Percentiles rank a stretch among this genome's conserved stretches.
Conservation (phyloP, 768 basidiomycete genomes). For the Leccinum arenicola region DNA sequence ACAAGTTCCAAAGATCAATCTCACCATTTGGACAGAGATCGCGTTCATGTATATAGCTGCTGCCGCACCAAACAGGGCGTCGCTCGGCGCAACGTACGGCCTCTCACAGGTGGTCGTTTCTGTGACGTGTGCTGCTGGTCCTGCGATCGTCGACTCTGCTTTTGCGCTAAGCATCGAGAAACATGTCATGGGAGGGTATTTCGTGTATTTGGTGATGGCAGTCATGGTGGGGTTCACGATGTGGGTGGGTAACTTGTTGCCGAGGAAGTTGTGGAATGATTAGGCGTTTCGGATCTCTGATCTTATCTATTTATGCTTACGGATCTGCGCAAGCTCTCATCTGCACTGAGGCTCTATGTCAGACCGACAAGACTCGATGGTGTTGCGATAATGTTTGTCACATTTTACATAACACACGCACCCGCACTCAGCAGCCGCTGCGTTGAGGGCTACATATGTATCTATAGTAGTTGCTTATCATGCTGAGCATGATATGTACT, state of each 20-base stretch:
- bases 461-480: too few relatives aligned
- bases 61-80: constrained; percentile 61
- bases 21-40: constrained; percentile 41
- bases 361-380: too few relatives aligned
- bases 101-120: constrained; percentile 32
- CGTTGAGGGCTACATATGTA: too few relatives aligned
- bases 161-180: constrained; percentile 27
- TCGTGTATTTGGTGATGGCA: constrained; percentile 48
- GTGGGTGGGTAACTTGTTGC: constrained; percentile 32
- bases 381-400: too few relatives aligned
- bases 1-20: neutral
- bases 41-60: constrained; percentile 68
- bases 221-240: constrained; percentile 31
- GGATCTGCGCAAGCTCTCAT: too few relatives aligned
- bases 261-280: constrained; percentile 24
- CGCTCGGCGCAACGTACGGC: constrained; percentile 71
- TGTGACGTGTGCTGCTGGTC: constrained; percentile 28
- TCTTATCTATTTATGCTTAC: neutral
- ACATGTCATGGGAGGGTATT: constrained; percentile 48
- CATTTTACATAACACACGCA: too few relatives aligned
- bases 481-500: too few relatives aligned
- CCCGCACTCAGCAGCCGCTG: too few relatives aligned
- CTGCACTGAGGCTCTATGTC: too few relatives aligned
- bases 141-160: constrained; percentile 24
- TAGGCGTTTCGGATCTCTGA: too few relatives aligned